Base-by-base conservation (phyloP, 352 stramenopile genomes). In the Phytophthora chlamydospora region DNA sequence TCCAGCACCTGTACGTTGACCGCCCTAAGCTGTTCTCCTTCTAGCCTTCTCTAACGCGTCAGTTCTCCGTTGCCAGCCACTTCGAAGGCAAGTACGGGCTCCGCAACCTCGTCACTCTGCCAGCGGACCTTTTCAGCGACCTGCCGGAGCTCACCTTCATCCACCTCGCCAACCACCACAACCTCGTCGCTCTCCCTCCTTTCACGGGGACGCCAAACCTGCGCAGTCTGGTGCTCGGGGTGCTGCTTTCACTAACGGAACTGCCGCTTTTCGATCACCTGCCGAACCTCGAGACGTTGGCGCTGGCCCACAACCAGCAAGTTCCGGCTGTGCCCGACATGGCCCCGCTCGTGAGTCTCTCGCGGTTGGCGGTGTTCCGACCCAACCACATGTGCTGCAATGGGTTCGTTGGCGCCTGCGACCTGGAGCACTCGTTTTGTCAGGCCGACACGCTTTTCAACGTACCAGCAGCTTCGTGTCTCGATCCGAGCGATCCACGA, bases 131-230 rank as follows among this genome's bases (percentile, higher is more conserved):
- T 5, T 83, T 88, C 35, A 40, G 40, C 4, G 24, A 54, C 39
- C 80, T 80, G 75, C 29, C 56, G 2, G 54, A 55, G 8, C 62
- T 88, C 8, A 58, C 60, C 3, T 76, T 69, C 29, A 32, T 85
- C 6, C 66, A 82, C 8, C 61, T 85, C 1, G 61, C 58, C 2
- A 11, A 51, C 0, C 75, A 85, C 21, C 21, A 27, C 4, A 27
- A 43, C 2, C 55, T 84, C 1, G 3, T 17, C 4, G 39, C 12
- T 2, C 29, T 86, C 2, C 72, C 74, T 8, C 36, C 71, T 14
- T 62, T 88, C 14, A 40, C 68, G 5, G 68, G 71, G 4, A 43
- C 66, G 0, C 45, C 39, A 12, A 71, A 71, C n/a, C 57, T 88
- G 21, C 58, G 73, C 47, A 73, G 36, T 7, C 40, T 84, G 1